Base-by-base conservation (phyloP, 2,329 filamentous ascomycete genomes). In the Akanthomyces dipterigenus region DNA sequence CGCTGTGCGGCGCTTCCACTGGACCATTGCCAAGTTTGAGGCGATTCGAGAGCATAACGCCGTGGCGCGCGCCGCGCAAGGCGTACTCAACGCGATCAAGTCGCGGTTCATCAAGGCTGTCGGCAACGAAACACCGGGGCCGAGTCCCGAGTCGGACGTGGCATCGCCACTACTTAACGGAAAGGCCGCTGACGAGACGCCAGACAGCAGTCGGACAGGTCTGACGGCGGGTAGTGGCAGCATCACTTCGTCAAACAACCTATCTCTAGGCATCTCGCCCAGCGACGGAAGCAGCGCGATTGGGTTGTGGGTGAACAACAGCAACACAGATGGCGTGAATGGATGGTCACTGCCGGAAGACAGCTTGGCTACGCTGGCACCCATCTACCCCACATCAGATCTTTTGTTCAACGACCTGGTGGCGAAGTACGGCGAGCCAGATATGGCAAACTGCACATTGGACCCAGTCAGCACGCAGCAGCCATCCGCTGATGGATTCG, bases 21-120 rank as follows among this genome's bases (percentile, higher is more conserved):
- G 82, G 82, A 80, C 81, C 1, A 79, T 83, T 63, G 79, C 85
- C 65, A 77, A 84, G 5, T 86, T 87, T 64, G 76, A 81, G 58
- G 79, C 76, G 43, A 85, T 87, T 76, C 76, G 78, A 16, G 74
- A 75, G 31, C 76, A 79, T 28, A 86, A 85, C 63, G 71, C 76
- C 1, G 76, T 86, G 26, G 83, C 83, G 3, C 79, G 76, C 48
- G 76, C 81, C 2, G 84, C 82, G 0, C 72, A 82, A 18, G 79
- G 81, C 11, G 82, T 87, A 1, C 71, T 86, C 11, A 78, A 77
- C 64, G 82, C 82, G 16, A 82, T 86, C 53, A 76, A 80, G 55
- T 72, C 79, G 62, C 79, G 82, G 24, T 76, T 86, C 59, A 80
- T 78, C 67, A 80, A 79, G 68, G 77, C 79, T 3, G 73, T 84